phyloP scores from a whole-genome alignment of 768 basidiomycete species.

The Russula compacta region DNA sequence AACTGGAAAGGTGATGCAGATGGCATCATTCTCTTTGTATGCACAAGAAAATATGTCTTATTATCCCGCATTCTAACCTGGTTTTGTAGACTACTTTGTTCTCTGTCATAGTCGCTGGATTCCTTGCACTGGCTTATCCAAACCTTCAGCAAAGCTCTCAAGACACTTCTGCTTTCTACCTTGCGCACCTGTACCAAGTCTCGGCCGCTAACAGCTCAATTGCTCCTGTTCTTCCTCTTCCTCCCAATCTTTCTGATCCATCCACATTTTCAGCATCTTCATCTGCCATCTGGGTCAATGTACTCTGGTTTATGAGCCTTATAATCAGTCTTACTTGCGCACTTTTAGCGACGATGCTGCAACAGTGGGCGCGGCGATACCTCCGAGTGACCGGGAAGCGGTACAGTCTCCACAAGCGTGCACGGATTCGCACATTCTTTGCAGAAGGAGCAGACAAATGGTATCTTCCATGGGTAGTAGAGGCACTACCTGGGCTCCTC shows the following conservation, averaged over 20 bases:
- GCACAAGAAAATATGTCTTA: neutral
- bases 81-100: neutral
- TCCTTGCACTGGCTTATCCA: neutral
- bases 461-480: neutral
- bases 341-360: neutral
- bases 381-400: neutral
- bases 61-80: no score
- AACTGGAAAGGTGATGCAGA: conserved; percentile 1
- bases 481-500: neutral
- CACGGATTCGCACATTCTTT: neutral
- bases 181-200: neutral
- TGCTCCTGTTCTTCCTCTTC: neutral
- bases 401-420: neutral
- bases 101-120: neutral
- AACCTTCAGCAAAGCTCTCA: neutral
- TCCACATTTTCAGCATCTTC: no score
- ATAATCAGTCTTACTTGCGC: neutral
- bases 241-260: no score
- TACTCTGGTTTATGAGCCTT: no score
- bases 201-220: neutral
- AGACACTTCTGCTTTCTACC: neutral
- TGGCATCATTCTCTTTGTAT: conserved; percentile 1
- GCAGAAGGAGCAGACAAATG: neutral
- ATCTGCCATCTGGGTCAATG: no score
- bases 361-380: neutral